Percentiles rank a stretch among this genome's conserved stretches.
Conservation (phyloP, 768 basidiomycete genomes). For the Pleurotus salmoneostramineus region DNA sequence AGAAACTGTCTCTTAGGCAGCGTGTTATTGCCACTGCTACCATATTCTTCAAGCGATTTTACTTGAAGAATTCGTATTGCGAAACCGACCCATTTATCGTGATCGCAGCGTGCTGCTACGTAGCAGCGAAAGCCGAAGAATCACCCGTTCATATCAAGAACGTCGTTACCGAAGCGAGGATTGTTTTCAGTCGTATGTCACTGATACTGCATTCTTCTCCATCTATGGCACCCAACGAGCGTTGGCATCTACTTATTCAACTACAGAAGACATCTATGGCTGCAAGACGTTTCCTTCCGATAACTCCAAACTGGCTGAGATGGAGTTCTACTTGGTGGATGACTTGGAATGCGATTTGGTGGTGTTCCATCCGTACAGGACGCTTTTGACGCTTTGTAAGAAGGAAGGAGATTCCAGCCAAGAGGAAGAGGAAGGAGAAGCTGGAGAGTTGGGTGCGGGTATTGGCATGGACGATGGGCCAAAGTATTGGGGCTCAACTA, state of each 20-base stretch:
- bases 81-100: constrained; percentile 96
- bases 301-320: constrained; percentile 91
- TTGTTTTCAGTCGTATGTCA: constrained; percentile 66
- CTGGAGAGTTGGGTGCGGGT: constrained; percentile 52
- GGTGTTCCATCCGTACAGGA: constrained; percentile 94
- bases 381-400: constrained; percentile 73
- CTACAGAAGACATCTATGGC: constrained; percentile 59
- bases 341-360: constrained; percentile 94
- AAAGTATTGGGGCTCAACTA: constrained; percentile 77
- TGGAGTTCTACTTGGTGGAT: constrained; percentile 98
- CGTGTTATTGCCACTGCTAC: constrained; percentile 92
- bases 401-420: constrained; percentile 43
- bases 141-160: constrained; percentile 93
- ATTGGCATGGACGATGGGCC: constrained; percentile 47
- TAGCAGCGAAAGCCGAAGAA: constrained; percentile 97
- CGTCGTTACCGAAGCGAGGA: constrained; percentile 78
- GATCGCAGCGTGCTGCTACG: constrained; percentile 89
- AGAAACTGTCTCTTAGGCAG: constrained; percentile 79
- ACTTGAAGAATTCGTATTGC: constrained; percentile 91
- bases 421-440: constrained; percentile 44
- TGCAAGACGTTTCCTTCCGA: constrained; percentile 83
- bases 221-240: neutral
- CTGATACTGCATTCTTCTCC: neutral
- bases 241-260: neutral
- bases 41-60: constrained; percentile 95